These are phyloP conservation scores for Phyllosticta paracitricarpa DNA, from an alignment of 2,329 filamentous ascomycete species.

Conservation along the genomic window DNA sequence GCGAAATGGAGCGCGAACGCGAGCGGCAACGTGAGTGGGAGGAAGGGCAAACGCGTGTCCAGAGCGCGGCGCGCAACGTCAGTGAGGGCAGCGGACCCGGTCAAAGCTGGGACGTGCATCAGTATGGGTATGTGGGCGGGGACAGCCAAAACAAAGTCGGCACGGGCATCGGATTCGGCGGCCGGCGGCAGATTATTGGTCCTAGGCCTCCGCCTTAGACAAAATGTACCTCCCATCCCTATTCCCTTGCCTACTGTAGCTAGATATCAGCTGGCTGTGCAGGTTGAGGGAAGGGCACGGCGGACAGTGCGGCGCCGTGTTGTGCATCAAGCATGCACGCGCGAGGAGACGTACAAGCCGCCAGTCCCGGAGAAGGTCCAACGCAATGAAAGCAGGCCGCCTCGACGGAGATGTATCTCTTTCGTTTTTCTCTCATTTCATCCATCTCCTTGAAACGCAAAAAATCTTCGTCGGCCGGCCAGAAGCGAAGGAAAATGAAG, in stretches of 20 bases:
- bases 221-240: not conserved
- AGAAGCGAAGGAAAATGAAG: not conserved
- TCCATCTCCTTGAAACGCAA: not conserved
- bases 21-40: constrained; percentile 75
- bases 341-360: not conserved
- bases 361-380: not conserved
- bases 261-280: not conserved
- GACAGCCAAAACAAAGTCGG: constrained; percentile 61
- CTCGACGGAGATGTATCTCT: not conserved
- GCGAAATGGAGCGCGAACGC: constrained; percentile 71
- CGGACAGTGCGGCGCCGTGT: not conserved
- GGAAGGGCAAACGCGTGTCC: constrained; percentile 57
- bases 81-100: constrained; percentile 59
- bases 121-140: constrained; percentile 68
- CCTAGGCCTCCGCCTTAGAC: constrained; percentile 45
- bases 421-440: not conserved
- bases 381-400: not conserved
- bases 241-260: not conserved
- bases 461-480: not conserved
- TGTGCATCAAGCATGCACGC: not conserved
- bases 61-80: constrained; percentile 42
- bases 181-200: constrained; percentile 68
- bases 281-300: not conserved
- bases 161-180: constrained; percentile 52
- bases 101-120: constrained; percentile 63